phyloP scores from a whole-genome alignment of 768 basidiomycete genomes.

The Sarcodon aspratus region DNA sequence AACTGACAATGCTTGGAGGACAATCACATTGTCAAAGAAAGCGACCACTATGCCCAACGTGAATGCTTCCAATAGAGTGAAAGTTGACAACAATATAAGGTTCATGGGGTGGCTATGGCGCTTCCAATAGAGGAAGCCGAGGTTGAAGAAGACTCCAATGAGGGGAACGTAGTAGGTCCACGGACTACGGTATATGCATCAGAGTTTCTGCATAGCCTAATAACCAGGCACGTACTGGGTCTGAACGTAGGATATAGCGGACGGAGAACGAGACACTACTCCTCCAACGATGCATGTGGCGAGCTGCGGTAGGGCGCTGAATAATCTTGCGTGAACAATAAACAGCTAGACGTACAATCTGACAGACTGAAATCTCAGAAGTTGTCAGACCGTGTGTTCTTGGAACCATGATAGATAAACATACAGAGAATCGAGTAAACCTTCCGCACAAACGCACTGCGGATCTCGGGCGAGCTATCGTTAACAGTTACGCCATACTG shows the following conservation, averaged over 20 bases:
- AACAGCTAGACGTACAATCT: constrained; percentile 43
- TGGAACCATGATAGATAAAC: constrained; percentile 14
- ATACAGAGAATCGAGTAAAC: constrained; percentile 83
- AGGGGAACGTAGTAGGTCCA: constrained; percentile 79
- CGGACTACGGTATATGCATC: constrained; percentile 25
- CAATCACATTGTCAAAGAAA: constrained; percentile 59
- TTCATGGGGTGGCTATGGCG: constrained; percentile 87
- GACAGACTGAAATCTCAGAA: constrained; percentile 35
- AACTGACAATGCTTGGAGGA: constrained; percentile 78
- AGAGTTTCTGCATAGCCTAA: neutral
- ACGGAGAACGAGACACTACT: constrained; percentile 48
- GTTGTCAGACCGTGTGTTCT: neutral
- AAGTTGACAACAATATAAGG: constrained; percentile 70
- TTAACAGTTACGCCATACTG: constrained; percentile 77
- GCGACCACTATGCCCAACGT: constrained; percentile 80
- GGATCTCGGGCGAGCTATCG: constrained; percentile 67
- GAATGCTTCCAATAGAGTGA: constrained; percentile 87
- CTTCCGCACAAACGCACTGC: constrained; percentile 83
- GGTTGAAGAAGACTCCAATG: constrained; percentile 68
- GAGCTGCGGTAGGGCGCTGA: constrained; percentile 26
- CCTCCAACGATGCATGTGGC: constrained; percentile 76
- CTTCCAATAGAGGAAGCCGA: constrained; percentile 84
- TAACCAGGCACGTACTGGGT: constrained; percentile 38
- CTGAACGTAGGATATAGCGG: constrained; percentile 59
- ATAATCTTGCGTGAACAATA: neutral